Evolutionary conservation across 2,329 filamentous ascomycete genomes (phyloP), one percentile per base, ranked within the genome.

Genomic region (Fusarium proliferatum): DNA sequence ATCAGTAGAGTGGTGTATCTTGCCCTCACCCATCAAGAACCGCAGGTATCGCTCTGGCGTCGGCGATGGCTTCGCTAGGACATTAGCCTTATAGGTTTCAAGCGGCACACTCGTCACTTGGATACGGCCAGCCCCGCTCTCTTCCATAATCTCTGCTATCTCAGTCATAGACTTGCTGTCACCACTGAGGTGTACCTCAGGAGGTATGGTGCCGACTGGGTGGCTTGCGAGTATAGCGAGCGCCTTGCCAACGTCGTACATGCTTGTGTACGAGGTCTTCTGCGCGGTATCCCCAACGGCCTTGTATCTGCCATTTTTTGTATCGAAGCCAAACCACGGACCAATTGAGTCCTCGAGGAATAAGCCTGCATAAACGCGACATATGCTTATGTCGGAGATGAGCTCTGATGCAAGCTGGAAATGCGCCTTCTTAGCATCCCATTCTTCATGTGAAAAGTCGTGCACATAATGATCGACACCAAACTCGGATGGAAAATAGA

Each of bases 301-400:
- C 33, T 60, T 45, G 4, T 60, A 60, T 51, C 11, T 41, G 0
- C 57, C 57, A 0, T 12, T 3, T 16, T 41, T 60, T 6, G 36
- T 52, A 21, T 60, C 57, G 12, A 60, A 60, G 6, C 57, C 57
- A 33, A 60, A 60, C 57, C 57, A 60, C 5, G 43, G 43, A 26
- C 57, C 57, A 17, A 60, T 41, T 7, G 57, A 60, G 43, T 60
- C 57, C 43, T 60, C 57, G 12, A 60, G 57, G 9, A 60, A 60
- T 23, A 60, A 21, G 15, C 57, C 45, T 10, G 57, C 43, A 52
- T 52, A 60, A 26, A 60, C 57, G 21, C 57, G 57, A 6, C 57
- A 60, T 26, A 52, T 39, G 15, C 1, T 10, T 52, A 33, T 28
- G 9, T 60, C 19, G 45, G 43, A 11, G 26, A 60, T 60, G 21